Base-by-base conservation (phyloP, 768 basidiomycete species). In the Leccinum rimulosum region DNA sequence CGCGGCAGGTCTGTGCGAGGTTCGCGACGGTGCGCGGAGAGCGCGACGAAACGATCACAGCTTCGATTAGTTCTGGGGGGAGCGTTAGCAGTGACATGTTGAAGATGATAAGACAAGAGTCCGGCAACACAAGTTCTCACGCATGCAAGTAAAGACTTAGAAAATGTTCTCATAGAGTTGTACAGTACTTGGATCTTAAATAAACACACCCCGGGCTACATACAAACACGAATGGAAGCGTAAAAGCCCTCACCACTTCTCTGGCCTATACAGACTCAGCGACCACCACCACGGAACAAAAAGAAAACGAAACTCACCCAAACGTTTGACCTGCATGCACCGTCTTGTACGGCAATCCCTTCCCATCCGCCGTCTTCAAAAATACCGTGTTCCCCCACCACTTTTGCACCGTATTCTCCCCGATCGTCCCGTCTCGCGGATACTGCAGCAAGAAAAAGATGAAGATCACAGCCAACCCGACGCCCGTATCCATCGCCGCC, bases 321-420 rank as follows among this genome's bases (percentile, higher is more conserved):
- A 74, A 73, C 3, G 62, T 69, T 10, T 59, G 50, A 9, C 71
- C 52, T 1, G 38, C 38, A 8, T 63, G 57, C 6, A 73, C 1
- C 1, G 54, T 3, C 51, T 50, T 61, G 50, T 54, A 68, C 6
- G 55, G 64, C 30, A 62, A 30, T 12, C 53, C 60, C 31, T 22
- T 17, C 1, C 47, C 65, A 8, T 68, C 67, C 2, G 68, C 68
- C 22, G 68, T 68, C n/a, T 70, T 66, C 31, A 50, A 4, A 62
- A 50, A 71, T 8, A 74, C 68, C 60, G 74, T 81, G 61, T 90
- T 90, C 11, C 89, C 89, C 88, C 88, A 90, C 89, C 89, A 91
- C 3, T 61, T 54, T 60, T 82, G 81, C 47, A 91, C 68, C 7
- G 60, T 85, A 35, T 75, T 73, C 11, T 66, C 5, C 6, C 86